Base-by-base conservation (phyloP, 441 rosid species). In the Eutrema salsugineum region DNA sequence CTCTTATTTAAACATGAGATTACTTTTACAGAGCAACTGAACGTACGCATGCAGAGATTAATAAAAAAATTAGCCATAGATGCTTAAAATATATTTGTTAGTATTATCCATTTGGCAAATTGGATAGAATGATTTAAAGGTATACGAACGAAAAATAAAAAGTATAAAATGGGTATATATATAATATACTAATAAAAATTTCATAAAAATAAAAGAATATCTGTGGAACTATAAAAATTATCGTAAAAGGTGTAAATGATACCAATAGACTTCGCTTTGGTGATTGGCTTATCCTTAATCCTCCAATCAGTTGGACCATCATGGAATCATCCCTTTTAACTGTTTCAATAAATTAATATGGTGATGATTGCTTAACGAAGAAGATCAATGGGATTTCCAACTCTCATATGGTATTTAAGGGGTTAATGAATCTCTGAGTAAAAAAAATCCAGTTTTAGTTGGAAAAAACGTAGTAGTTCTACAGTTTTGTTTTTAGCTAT, bases 261-360 rank as follows among this genome's bases (percentile, higher is more conserved):
- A 43, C n/a, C n/a, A 68, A 44, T 15, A 63, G 38, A 3, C 49
- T 55, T 64, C 1, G 58, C 35, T 64, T 72, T 56, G 55, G 66
- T 70, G 68, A 76, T 70, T 76, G 79, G 79, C 71, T 76, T 76
- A 76, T 76, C 79, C 79, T 76, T 63, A 70, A 70, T 63, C 56
- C 49, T 48, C 71, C 75, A 76, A 76, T 76, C 75, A 69, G 53
- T 14, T 70, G 49, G 39, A 49, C 76, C 27, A 49, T 70, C 50
- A 32, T 70, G 76, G 70, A 62, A 20, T 70, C 75, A 76, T 39
- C 60, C 38, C 54, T 38, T 69, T 58, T 56, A 28, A 39, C 17
- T 59, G 8, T 43, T 5, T 22, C n/a, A 50, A 10, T 35, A 54
- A 38, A 24, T 10, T 32, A 42, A 16, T 50, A 48, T 32, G 17